Conservation (phyloP, 352 stramenopile species). For the Pseudoperonospora humuli region DNA sequence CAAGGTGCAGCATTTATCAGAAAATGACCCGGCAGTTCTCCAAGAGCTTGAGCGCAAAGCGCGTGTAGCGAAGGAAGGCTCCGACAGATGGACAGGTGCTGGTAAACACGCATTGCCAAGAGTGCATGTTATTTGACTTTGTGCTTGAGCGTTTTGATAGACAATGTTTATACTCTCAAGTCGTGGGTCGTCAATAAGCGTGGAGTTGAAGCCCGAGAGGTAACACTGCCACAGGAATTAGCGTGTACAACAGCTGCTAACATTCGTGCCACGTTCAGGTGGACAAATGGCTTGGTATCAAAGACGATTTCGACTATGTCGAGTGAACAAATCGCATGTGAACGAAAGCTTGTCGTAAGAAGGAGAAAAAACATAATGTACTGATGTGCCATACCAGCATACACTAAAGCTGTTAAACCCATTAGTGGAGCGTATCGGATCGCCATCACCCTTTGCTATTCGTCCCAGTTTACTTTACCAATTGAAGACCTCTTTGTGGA, state of each 20-base stretch:
- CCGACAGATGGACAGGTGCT: constrained; percentile 69
- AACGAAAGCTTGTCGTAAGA: not conserved
- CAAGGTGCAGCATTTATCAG: constrained; percentile 55
- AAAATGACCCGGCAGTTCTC: constrained; percentile 68
- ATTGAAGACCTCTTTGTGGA: constrained; percentile 81
- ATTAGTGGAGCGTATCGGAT: not conserved
- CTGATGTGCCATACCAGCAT: constrained; percentile 11
- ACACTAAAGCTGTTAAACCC: constrained; percentile 11
- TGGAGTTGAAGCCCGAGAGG: constrained; percentile 50
- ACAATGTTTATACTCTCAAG: constrained; percentile 78
- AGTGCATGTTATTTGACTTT: not conserved
- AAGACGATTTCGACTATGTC: constrained; percentile 84
- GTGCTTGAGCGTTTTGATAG: constrained; percentile 10
- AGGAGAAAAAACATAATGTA: constrained; percentile 13
- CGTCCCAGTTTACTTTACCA: constrained; percentile 35
- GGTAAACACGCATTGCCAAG: not conserved
- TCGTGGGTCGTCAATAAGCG: constrained; percentile 79
- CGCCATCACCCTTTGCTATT: constrained; percentile 8
- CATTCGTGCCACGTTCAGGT: constrained; percentile 27
- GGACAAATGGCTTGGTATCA: constrained; percentile 81
- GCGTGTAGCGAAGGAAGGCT: constrained; percentile 55
- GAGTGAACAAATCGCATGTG: constrained; percentile 26
- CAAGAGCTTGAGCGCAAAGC: constrained; percentile 55
- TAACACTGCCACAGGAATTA: constrained; percentile 4
- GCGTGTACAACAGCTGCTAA: not conserved